Percentiles rank a stretch among this genome's conserved stretches.
phyloP scores from a whole-genome alignment of 2,329 filamentous ascomycete species.

The Botryotinia convoluta region DNA sequence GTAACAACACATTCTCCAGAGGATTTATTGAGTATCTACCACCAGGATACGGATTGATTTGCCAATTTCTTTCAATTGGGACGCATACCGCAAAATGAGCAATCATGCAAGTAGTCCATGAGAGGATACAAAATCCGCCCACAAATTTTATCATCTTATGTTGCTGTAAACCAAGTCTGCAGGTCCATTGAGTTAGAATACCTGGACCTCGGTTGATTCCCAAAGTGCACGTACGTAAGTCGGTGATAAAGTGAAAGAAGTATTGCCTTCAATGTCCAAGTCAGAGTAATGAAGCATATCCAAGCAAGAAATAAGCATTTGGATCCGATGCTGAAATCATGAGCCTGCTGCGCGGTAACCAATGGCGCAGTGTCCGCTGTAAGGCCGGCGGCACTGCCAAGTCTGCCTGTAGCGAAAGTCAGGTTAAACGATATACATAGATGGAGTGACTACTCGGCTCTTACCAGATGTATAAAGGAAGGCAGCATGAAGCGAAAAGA shows the following conservation, averaged over 20 bases:
- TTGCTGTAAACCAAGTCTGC: background rate
- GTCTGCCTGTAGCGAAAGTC: background rate
- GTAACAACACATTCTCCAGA: background rate
- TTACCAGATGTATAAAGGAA: background rate
- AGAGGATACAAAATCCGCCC: background rate
- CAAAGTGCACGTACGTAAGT: background rate
- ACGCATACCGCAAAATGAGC: constrained; percentile 2
- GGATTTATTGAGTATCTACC: background rate
- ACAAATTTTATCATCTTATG: constrained; percentile 7
- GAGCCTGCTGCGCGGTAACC: background rate
- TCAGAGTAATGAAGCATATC: constrained; percentile 2
- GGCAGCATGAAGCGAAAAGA: background rate
- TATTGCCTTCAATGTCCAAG: constrained; percentile 5
- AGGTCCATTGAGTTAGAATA: background rate
- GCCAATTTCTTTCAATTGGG: background rate
- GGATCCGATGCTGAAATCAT: background rate
- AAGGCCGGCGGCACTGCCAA: background rate
- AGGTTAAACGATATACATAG: background rate
- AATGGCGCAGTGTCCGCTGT: background rate
- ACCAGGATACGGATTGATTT: constrained; percentile 1
- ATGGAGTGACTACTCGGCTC: background rate
- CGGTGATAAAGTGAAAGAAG: constrained; percentile 5
- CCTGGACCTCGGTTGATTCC: no score
- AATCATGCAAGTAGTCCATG: background rate
- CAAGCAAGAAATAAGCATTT: constrained; percentile 1